Conservation (phyloP, 352 stramenopile species). For the Salisapilia sapeloensis region DNA sequence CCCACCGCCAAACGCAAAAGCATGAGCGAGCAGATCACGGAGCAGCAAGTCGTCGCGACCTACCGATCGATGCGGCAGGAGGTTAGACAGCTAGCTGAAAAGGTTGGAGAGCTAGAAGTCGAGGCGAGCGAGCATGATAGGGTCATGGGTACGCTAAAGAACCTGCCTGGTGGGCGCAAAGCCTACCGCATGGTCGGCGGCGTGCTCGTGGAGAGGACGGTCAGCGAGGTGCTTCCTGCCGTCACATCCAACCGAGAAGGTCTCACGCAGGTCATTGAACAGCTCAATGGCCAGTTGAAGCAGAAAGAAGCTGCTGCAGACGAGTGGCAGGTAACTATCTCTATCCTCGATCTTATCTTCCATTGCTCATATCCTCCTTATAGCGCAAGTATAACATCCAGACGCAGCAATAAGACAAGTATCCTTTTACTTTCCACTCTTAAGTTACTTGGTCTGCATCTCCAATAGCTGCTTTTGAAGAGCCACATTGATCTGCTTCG, state of each 20-base stretch:
- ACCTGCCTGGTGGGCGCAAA: conserved; percentile 54
- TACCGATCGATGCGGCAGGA: conserved; percentile 78
- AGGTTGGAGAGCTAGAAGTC: conserved; percentile 72
- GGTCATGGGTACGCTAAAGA: conserved; percentile 65
- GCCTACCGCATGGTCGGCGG: conserved; percentile 93
- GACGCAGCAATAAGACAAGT: conserved; percentile 37
- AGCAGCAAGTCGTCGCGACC: conserved; percentile 73
- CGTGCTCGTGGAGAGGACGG: conserved; percentile 93
- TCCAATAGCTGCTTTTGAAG: conserved; percentile 13
- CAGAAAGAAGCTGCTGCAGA: conserved; percentile 72
- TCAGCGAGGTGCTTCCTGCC: conserved; percentile 89
- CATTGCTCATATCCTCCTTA: neutral
- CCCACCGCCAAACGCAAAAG: too few species aligned
- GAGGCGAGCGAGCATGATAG: conserved; percentile 74
- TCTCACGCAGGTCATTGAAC: conserved; percentile 51
- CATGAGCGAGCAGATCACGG: conserved; percentile 45
- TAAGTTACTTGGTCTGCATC: neutral
- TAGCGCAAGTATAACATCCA: conserved; percentile 79
- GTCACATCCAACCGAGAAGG: conserved; percentile 72
- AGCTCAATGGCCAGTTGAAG: conserved; percentile 68
- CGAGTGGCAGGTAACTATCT: conserved; percentile 41
- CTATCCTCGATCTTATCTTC: neutral
- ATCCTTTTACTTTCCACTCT: conserved; percentile 2
- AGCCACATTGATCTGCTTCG: conserved; percentile 64
- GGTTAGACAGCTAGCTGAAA: conserved; percentile 68